Evolutionary conservation across 371 early-diverging fungal species (phyloP).

Genomic region (Rhizoclosmatium hyalinum): DNA sequence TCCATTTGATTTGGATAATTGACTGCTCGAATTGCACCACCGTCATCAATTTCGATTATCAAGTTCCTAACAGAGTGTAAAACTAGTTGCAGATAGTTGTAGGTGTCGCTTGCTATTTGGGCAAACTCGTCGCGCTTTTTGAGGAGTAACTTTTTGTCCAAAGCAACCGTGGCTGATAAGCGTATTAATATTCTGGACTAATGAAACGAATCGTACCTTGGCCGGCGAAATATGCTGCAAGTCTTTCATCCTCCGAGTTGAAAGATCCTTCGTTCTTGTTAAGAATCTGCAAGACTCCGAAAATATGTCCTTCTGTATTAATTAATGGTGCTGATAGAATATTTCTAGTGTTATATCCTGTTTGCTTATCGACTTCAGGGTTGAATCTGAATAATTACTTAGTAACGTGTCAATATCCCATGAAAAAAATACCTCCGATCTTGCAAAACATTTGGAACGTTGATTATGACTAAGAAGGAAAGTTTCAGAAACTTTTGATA

Average conservation of each 20-base stretch:
- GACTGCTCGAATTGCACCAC: conserved; percentile 2
- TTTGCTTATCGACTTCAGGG: conserved; percentile 12
- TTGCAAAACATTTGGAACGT: conserved; percentile 7
- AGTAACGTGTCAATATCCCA: background rate
- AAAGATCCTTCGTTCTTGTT: conserved; percentile 21
- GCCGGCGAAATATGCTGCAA: conserved; percentile 10
- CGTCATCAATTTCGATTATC: conserved; percentile 1
- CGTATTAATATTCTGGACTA: background rate
- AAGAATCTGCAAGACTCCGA: conserved; percentile 25
- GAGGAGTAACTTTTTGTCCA: conserved; percentile 11
- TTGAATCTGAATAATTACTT: conserved; percentile 7
- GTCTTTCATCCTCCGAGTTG: conserved; percentile 5
- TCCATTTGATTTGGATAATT: conserved; percentile 7
- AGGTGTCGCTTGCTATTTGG: background rate
- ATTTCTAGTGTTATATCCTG: conserved; percentile 22
- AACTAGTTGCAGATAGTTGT: background rate
- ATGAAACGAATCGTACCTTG: conserved; percentile 14
- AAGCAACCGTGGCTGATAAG: background rate
- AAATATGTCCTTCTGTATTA: background rate
- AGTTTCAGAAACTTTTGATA: background rate
- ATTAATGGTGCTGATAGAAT: conserved; percentile 18
- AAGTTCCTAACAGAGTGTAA: conserved; percentile 3
- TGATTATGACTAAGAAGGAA: conserved; percentile 13
- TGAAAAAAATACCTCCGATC: conserved; percentile 6
- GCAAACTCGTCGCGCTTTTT: background rate